These are phyloP conservation scores for Solanum microdontum DNA, from an alignment of 257 asterid genomes.

Conservation along the genomic window DNA sequence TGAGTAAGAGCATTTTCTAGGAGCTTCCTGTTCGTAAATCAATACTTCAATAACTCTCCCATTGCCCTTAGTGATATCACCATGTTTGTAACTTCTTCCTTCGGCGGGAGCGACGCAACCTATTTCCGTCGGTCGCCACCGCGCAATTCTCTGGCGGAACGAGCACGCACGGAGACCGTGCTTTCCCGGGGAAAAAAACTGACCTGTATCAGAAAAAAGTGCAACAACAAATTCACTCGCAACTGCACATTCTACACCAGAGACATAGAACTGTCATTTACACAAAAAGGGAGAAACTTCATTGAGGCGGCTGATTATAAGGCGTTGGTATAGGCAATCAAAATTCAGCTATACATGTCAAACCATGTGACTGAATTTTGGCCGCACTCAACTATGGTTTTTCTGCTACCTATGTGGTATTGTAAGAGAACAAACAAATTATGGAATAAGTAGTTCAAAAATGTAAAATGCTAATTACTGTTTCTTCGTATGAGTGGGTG, in stretches of 20 bases:
- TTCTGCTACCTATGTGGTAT: not conserved
- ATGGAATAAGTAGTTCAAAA: no score
- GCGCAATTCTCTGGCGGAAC: not conserved
- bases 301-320: not conserved
- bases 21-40: conserved; percentile 37
- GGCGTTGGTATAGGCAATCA: not conserved
- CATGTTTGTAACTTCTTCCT: conserved; percentile 13
- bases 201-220: not conserved
- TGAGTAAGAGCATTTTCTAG: conserved; percentile 74
- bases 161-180: not conserved
- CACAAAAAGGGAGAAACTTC: not conserved
- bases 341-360: not conserved
- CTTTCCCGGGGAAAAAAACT: not conserved
- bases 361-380: not conserved
- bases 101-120: not conserved
- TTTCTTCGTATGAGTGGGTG: not conserved
- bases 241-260: not conserved
- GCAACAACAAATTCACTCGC: not conserved
- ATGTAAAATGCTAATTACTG: not conserved
- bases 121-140: not conserved
- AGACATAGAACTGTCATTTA: not conserved
- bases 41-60: conserved; percentile 37
- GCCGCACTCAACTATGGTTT: not conserved
- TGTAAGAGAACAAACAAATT: not conserved
- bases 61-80: conserved; percentile 30